phyloP scores from a whole-genome alignment of 148 eudicot species.

The Pharnaceum exiguum region DNA sequence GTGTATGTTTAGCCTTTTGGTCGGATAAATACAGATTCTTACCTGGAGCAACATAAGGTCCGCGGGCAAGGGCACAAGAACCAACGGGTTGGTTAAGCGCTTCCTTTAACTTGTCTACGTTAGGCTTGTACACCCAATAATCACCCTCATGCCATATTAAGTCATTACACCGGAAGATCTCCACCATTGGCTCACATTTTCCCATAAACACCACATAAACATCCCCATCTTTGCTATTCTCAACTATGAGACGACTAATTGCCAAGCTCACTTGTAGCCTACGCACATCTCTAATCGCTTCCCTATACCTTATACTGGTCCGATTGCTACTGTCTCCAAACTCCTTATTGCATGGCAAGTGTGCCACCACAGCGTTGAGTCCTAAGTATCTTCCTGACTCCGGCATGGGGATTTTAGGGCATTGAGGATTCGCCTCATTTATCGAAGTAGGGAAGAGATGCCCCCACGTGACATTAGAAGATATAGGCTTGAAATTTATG shows the following conservation, averaged over 20 bases:
- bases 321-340: background rate
- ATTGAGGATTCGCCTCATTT: slow-evolving; percentile 32
- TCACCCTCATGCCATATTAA: slow-evolving; percentile 49
- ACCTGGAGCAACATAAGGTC: slow-evolving; percentile 24
- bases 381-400: slow-evolving; percentile 21
- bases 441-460: slow-evolving; percentile 61
- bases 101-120: slow-evolving; percentile 33
- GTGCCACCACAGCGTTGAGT: slow-evolving; percentile 50
- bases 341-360: slow-evolving; percentile 35
- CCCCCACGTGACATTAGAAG: slow-evolving; percentile 27
- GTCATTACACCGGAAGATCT: slow-evolving; percentile 73
- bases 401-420: slow-evolving; percentile 71
- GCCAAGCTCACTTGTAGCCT: slow-evolving; percentile 63
- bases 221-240: slow-evolving; percentile 15
- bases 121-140: slow-evolving; percentile 53
- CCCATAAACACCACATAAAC: slow-evolving; percentile 54
- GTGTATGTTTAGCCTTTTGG: too few species aligned
- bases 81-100: slow-evolving; percentile 61
- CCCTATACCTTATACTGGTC: background rate
- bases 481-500: slow-evolving; percentile 33
- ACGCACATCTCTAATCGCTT: slow-evolving; percentile 46
- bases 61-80: slow-evolving; percentile 53
- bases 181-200: slow-evolving; percentile 72
- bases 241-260: slow-evolving; percentile 47
- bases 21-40: too few species aligned